These are phyloP conservation scores for Aaosphaeria arxii DNA, from an alignment of 2,329 filamentous ascomycete genomes.

Conservation along the genomic window DNA sequence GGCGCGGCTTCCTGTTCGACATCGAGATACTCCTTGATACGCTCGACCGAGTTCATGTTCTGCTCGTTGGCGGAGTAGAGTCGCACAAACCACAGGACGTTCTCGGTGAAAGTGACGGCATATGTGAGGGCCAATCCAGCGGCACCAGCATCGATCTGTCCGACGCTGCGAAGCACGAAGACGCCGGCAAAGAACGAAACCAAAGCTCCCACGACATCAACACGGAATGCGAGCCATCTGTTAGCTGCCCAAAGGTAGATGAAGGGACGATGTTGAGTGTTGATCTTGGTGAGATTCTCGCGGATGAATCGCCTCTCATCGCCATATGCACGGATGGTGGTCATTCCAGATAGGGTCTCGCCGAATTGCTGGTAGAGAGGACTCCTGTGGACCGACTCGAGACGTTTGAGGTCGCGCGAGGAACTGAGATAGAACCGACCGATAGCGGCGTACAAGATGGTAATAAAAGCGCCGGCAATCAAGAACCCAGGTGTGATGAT, in stretches of 20 bases:
- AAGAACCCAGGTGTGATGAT: conserved; percentile 88
- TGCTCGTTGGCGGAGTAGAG: conserved; percentile 95
- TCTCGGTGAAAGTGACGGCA: conserved; percentile 94
- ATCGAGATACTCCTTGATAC: conserved; percentile 94
- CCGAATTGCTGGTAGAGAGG: conserved; percentile 97
- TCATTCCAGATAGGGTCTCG: conserved; percentile 90
- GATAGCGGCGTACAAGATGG: conserved; percentile 74
- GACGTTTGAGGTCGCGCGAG: conserved; percentile 90
- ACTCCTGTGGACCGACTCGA: conserved; percentile 92
- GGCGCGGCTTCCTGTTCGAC: conserved; percentile 88
- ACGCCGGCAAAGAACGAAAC: conserved; percentile 92
- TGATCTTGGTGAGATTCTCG: conserved; percentile 84
- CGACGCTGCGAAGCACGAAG: conserved; percentile 82
- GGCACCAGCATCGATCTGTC: conserved; percentile 81
- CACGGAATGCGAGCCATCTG: conserved; percentile 90
- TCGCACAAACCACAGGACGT: conserved; percentile 92
- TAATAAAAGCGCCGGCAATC: conserved; percentile 82
- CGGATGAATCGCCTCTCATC: conserved; percentile 91
- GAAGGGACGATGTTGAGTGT: conserved; percentile 87
- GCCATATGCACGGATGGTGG: conserved; percentile 93
- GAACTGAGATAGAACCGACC: conserved; percentile 86
- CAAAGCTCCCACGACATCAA: conserved; percentile 84
- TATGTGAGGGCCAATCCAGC: conserved; percentile 94
- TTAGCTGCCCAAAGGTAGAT: conserved; percentile 97
- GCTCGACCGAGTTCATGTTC: conserved; percentile 99